phyloP scores from a whole-genome alignment of 495 filamentous ascomycete species.

The Aspergillus sclerotiicarbonarius region DNA sequence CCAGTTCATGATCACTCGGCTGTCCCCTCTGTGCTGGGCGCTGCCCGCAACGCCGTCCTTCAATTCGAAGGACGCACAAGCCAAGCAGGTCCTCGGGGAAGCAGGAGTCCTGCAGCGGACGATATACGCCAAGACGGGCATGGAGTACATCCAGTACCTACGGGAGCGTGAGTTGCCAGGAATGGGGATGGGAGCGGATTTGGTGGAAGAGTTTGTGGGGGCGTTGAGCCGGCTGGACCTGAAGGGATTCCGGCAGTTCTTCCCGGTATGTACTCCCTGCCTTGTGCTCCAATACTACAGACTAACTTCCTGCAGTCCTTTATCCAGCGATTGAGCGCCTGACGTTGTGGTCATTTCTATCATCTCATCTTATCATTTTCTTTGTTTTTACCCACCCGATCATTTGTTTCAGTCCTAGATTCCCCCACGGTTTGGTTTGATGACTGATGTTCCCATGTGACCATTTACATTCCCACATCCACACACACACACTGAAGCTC shows the following conservation, averaged over 20 bases:
- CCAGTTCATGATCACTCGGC: slow-evolving; percentile 79
- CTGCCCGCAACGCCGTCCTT: slow-evolving; percentile 74
- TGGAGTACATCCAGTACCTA: slow-evolving; percentile 57
- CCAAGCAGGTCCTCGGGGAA: slow-evolving; percentile 79
- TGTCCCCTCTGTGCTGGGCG: slow-evolving; percentile 85
- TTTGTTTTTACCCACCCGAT: slow-evolving; percentile 16
- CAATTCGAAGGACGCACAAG: slow-evolving; percentile 79
- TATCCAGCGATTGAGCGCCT: slow-evolving; percentile 50
- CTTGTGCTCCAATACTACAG: not conserved
- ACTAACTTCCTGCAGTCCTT: slow-evolving; percentile 32
- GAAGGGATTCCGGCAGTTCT: slow-evolving; percentile 56
- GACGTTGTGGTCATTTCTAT: slow-evolving; percentile 17
- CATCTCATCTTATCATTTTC: slow-evolving; percentile 19
- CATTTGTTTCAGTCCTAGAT: slow-evolving; percentile 33
- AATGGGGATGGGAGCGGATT: slow-evolving; percentile 53
- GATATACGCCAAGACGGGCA: slow-evolving; percentile 82
- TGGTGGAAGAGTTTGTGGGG: slow-evolving; percentile 55
- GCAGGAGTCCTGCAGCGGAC: slow-evolving; percentile 79
- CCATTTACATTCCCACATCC: slow-evolving; percentile 6
- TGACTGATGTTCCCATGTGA: slow-evolving; percentile 23
- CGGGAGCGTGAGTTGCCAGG: slow-evolving; percentile 49
- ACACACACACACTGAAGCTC: not conserved
- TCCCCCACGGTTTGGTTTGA: slow-evolving; percentile 39
- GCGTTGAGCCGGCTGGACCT: slow-evolving; percentile 49
- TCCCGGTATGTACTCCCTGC: slow-evolving; percentile 41